Conservation (phyloP, 2,329 filamentous ascomycete species). For the Clarireedia monteithiana region DNA sequence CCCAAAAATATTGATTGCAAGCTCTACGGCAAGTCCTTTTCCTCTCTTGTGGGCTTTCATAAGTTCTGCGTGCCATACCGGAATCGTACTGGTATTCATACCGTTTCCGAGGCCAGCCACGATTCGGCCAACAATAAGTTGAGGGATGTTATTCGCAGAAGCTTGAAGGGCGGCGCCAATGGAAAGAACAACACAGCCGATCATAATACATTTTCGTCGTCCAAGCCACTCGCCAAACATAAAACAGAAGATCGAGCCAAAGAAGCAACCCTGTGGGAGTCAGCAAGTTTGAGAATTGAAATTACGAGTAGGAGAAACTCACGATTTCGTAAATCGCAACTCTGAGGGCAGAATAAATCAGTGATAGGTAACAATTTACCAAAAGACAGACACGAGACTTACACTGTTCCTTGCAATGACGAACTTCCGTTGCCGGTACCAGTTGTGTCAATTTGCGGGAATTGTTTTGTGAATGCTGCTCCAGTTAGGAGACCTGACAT, state of each 20-base stretch:
- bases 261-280: constrained; percentile 38
- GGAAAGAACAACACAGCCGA: constrained; percentile 51
- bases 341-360: not conserved
- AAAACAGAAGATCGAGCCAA: constrained; percentile 32
- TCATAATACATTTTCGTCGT: constrained; percentile 46
- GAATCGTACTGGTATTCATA: constrained; percentile 41
- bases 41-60: constrained; percentile 49
- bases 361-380: not conserved
- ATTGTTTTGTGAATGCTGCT: not conserved
- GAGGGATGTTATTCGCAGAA: constrained; percentile 37
- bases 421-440: constrained; percentile 30
- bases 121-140: constrained; percentile 44
- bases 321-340: not conserved
- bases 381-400: constrained; percentile 6
- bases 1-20: constrained; percentile 48
- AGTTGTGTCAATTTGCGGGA: constrained; percentile 7
- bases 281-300: not conserved
- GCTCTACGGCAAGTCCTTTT: constrained; percentile 54
- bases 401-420: constrained; percentile 38
- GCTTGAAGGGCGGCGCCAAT: constrained; percentile 43
- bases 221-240: constrained; percentile 45
- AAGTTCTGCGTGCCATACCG: constrained; percentile 54
- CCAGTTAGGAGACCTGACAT: constrained; percentile 38
- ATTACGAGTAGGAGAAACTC: not conserved
- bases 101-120: constrained; percentile 44